phyloP scores from a whole-genome alignment of 495 filamentous ascomycete species.

The Annulohypoxylon stygium region DNA sequence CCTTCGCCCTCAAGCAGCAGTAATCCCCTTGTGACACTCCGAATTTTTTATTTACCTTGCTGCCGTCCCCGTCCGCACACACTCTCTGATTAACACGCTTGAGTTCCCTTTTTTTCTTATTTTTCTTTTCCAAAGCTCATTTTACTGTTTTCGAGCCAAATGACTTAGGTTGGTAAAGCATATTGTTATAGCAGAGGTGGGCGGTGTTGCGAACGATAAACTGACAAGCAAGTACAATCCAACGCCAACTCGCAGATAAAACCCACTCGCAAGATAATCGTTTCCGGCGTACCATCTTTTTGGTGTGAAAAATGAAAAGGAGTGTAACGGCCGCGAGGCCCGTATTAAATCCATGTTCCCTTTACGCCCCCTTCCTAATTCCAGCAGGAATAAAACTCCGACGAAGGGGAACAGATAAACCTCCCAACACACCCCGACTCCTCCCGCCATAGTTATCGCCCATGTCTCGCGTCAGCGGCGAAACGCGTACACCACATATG shows the following conservation, averaged over 20 bases:
- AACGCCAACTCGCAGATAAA: conserved; percentile 47
- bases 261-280: conserved; percentile 40
- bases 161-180: conserved; percentile 22
- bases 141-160: conserved; percentile 24
- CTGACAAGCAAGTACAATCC: conserved; percentile 46
- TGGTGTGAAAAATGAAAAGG: conserved; percentile 38
- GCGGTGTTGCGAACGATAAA: conserved; percentile 35
- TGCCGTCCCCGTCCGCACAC: conserved; percentile 14
- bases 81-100: conserved; percentile 32
- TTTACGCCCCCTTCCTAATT: conserved; percentile 45
- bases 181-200: conserved; percentile 34
- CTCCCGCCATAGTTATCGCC: conserved; percentile 28
- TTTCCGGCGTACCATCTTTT: conserved; percentile 38
- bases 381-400: conserved; percentile 45
- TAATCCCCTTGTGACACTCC: conserved; percentile 33
- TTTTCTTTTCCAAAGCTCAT: conserved; percentile 35
- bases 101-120: conserved; percentile 24
- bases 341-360: conserved; percentile 50
- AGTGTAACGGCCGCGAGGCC: conserved; percentile 48
- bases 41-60: conserved; percentile 39
- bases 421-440: conserved; percentile 24
- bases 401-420: conserved; percentile 41
- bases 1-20: conserved; percentile 29
- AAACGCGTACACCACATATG: conserved; percentile 24
- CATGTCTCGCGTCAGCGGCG: conserved; percentile 22